Percentiles rank a stretch among this genome's conserved stretches.
Evolutionary conservation across 805 yeast genomes (phyloP).

Genomic region (Danielia reshetovae): DNA sequence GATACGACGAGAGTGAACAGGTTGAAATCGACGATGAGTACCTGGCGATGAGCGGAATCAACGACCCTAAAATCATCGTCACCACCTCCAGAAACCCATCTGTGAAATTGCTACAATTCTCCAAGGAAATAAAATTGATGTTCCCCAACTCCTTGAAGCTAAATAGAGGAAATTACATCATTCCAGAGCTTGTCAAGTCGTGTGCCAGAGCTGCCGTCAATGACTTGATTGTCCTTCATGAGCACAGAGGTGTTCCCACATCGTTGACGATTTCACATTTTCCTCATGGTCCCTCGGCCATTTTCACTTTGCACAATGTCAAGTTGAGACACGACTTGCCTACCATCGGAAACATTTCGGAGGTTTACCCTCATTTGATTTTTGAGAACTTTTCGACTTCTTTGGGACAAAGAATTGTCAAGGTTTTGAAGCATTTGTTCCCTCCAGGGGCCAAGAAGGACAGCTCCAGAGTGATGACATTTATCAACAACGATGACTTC

Average conservation of each 20-base stretch:
- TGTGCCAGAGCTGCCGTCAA: slow-evolving; percentile 78
- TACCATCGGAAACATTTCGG: slow-evolving; percentile 82
- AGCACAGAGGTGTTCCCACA: slow-evolving; percentile 97
- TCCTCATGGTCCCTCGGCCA: slow-evolving; percentile 97
- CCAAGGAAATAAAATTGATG: slow-evolving; percentile 85
- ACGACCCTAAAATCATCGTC: slow-evolving; percentile 85
- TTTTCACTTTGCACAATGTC: slow-evolving; percentile 91
- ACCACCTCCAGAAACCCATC: slow-evolving; percentile 94
- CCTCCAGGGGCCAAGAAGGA: slow-evolving; percentile 97
- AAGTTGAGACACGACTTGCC: slow-evolving; percentile 89
- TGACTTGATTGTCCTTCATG: slow-evolving; percentile 84
- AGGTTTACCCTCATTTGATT: slow-evolving; percentile 89
- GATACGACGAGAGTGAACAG: slow-evolving; percentile 79
- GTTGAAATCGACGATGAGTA: slow-evolving; percentile 87
- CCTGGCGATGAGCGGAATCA: slow-evolving; percentile 77
- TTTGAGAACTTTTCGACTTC: slow-evolving; percentile 84
- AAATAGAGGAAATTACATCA: slow-evolving; percentile 89
- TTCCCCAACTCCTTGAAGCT: slow-evolving; percentile 87
- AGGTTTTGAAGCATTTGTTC: slow-evolving; percentile 80
- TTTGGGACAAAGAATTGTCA: slow-evolving; percentile 78
- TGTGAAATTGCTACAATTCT: slow-evolving; percentile 79
- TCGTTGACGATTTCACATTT: slow-evolving; percentile 89
- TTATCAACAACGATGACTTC: slow-evolving; percentile 85
- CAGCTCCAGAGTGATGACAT: slow-evolving; percentile 86
- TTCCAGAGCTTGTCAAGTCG: slow-evolving; percentile 79